Conservation (phyloP, 257 asterid genomes). For the Solanum rostratum region DNA sequence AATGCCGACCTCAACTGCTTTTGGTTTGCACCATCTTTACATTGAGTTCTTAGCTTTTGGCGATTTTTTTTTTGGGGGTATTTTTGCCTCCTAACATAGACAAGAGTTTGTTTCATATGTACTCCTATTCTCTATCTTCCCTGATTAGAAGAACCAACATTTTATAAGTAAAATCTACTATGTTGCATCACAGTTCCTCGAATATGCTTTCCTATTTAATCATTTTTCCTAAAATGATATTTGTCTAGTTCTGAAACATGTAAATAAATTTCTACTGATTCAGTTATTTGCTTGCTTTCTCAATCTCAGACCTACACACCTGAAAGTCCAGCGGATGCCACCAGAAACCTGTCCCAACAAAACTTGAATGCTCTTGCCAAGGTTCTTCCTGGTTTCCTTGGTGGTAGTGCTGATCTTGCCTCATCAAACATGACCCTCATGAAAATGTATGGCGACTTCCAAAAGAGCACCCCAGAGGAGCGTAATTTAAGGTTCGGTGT, state of each 20-base stretch:
- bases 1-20: not conserved
- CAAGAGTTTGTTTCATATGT: not conserved
- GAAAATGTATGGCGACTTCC: constrained; percentile 70
- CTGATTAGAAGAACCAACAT: not conserved
- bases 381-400: constrained; percentile 73
- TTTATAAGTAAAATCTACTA: not conserved
- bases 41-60: not conserved
- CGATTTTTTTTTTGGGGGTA: not conserved
- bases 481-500: constrained; percentile 69
- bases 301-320: constrained; percentile 57
- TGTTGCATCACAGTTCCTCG: not conserved
- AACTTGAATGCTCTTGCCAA: constrained; percentile 70
- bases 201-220: not conserved
- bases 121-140: not conserved
- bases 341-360: constrained; percentile 59
- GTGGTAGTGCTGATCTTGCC: constrained; percentile 91
- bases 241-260: not conserved
- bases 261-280: not conserved
- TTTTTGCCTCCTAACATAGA: not conserved
- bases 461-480: constrained; percentile 68
- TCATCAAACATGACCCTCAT: constrained; percentile 83
- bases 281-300: not conserved
- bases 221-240: not conserved
- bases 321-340: constrained; percentile 65
- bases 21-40: not conserved